Evolutionary conservation across 257 asterid species (phyloP), one percentile per base, ranked within the genome.

Genomic region (Echites panduratus): DNA sequence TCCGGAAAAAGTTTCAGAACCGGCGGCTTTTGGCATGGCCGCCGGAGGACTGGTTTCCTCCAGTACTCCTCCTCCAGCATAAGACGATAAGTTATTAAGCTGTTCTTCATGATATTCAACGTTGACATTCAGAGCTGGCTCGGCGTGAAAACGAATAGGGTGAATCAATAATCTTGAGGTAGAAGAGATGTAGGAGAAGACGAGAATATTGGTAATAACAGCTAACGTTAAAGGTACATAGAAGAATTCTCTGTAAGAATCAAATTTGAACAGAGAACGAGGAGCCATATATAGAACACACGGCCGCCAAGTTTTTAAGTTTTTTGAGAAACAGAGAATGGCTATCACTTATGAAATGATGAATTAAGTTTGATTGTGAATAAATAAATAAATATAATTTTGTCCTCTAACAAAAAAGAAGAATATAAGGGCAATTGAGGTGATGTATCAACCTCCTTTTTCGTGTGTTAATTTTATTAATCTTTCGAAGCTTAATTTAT

Each of bases 151-250:
- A 16, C 44, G 82, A 2, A 79, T 76, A 7, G 77, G 85, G 9
- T 71, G 79, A 66, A 72, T 52, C 40, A 82, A 14, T 19, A 84
- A 72, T 57, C 73, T 75, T 8, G 87, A 74, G 20, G 82, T 73
- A 0, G 77, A 80, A 44, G 75, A 79, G 4, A 85, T 71, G 73
- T 81, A 81, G 48, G 76, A 27, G 32, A 80, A 54, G 9, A 88
- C 57, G 9, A 80, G 67, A 56, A 80, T 13, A 1, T 84, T 77
- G 66, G 76, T 82, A 29, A 79, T 10, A n/a, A 81, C 76, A 74
- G 87, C 86, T 67, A 82, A 61, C 72, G 75, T 63, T 43, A 68
- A 24, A 17, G 86, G 79, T 13, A 80, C 45, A 10, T 76, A 70
- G 73, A 73, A 79, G 26, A 82, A 47, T 26, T 62, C 62, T 41